Conservation (phyloP, 202 grass and related monocot genomes). For the Setaria viridis region DNA sequence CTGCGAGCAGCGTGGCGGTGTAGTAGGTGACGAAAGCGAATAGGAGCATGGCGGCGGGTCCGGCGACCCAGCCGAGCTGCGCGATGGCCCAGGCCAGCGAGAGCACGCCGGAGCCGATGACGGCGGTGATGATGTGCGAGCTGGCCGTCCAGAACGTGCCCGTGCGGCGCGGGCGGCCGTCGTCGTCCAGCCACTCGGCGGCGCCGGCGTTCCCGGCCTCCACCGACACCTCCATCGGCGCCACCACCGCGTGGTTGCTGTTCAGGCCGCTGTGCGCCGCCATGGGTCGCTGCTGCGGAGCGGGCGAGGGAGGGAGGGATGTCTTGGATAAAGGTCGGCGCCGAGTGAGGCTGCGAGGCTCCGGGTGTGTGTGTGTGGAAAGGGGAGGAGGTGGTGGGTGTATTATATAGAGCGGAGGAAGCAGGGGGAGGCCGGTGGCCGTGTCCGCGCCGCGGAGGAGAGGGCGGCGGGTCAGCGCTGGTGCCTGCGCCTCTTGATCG, state of each 20-base stretch:
- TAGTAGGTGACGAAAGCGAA: conserved; percentile 62
- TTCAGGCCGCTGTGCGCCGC: not conserved
- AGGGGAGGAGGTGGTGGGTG: too few species aligned
- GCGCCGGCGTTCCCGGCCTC: conserved; percentile 32
- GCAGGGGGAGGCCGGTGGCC: too few species aligned
- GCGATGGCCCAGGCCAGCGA: conserved; percentile 63
- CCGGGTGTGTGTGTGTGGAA: too few species aligned
- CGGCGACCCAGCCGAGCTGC: conserved; percentile 66
- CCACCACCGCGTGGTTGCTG: not conserved
- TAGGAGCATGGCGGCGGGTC: conserved; percentile 48
- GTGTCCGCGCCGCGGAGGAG: too few species aligned
- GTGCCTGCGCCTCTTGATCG: too few species aligned
- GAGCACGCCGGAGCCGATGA: conserved; percentile 68
- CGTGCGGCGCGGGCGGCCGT: conserved; percentile 39
- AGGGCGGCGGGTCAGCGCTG: too few species aligned
- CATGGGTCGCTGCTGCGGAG: not conserved
- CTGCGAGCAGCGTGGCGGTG: conserved; percentile 50
- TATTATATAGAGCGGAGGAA: too few species aligned
- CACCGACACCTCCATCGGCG: conserved; percentile 50
- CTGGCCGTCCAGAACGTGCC: conserved; percentile 61
- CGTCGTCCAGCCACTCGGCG: conserved; percentile 37
- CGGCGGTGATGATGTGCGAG: conserved; percentile 61
- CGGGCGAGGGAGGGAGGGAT: too few species aligned
- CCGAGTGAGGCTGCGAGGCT: too few species aligned
- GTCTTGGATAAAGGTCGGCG: too few species aligned